phyloP scores from a whole-genome alignment of 352 stramenopile genomes.

The Globisporangium irregulare region DNA sequence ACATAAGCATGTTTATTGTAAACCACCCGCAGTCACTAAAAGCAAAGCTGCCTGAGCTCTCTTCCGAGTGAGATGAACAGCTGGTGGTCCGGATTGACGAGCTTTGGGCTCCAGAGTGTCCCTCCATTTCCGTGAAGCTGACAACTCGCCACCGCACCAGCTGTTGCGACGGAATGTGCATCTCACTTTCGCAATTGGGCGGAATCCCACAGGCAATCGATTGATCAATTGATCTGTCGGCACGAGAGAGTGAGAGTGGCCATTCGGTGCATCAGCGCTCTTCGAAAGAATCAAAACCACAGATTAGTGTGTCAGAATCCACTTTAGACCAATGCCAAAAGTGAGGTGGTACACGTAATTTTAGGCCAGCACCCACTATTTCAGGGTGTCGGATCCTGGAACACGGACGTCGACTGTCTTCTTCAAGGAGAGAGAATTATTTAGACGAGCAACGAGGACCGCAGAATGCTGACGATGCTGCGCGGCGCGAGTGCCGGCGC shows the following conservation, averaged over 20 bases:
- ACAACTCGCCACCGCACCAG: background rate
- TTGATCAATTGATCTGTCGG: background rate
- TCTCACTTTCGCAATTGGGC: background rate
- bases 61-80: background rate
- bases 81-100: background rate
- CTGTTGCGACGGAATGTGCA: background rate
- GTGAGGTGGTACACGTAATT: background rate
- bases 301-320: background rate
- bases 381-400: background rate
- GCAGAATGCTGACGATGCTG: constrained; percentile 10
- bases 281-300: background rate
- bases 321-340: background rate
- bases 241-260: background rate
- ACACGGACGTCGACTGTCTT: background rate
- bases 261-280: background rate
- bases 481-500: constrained; percentile 1
- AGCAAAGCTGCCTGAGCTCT: background rate
- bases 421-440: constrained; percentile 4
- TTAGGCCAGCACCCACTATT: background rate
- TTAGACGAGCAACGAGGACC: background rate
- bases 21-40: background rate
- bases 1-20: too few relatives aligned
- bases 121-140: background rate
- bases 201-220: background rate
- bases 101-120: background rate